Conservation (phyloP, 2,329 filamentous ascomycete genomes). For the Aspergillus hiratsukae region DNA sequence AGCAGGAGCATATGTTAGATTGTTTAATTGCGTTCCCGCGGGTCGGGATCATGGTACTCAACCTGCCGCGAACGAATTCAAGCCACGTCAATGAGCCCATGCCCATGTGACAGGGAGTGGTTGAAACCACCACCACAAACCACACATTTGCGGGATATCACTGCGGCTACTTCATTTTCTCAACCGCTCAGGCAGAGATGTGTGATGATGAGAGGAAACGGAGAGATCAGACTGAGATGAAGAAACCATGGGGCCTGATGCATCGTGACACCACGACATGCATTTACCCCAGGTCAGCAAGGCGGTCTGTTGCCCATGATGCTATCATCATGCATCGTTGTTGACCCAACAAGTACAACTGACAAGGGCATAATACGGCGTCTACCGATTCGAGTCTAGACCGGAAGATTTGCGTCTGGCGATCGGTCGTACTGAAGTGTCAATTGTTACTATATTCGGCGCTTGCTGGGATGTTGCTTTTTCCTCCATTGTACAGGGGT, state of each 20-base stretch:
- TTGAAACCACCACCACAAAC: not conserved
- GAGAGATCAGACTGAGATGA: not conserved
- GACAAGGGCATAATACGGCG: not conserved
- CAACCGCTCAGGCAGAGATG: not conserved
- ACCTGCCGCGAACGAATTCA: slow-evolving; percentile 11
- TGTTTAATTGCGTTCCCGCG: slow-evolving; percentile 6
- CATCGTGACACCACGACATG: not conserved
- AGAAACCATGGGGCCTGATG: slow-evolving; percentile 1
- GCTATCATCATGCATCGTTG: not conserved
- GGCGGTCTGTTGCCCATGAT: not conserved
- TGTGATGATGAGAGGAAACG: not conserved
- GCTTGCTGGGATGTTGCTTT: not conserved
- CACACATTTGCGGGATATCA: not conserved
- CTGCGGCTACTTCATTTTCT: not conserved
- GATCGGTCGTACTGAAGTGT: not conserved
- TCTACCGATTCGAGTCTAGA: not conserved
- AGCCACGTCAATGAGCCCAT: slow-evolving; percentile 15
- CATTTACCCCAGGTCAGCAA: not conserved
- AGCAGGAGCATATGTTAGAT: slow-evolving; percentile 4
- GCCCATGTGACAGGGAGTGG: slow-evolving; percentile 13
- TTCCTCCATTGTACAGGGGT: not conserved
- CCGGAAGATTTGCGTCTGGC: not conserved
- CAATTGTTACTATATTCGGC: not conserved
- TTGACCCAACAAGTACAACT: not conserved
- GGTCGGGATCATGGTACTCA: slow-evolving; percentile 7